These are phyloP conservation scores for Phytophthora colocasiae DNA, from an alignment of 352 stramenopile species.

Conservation along the genomic window DNA sequence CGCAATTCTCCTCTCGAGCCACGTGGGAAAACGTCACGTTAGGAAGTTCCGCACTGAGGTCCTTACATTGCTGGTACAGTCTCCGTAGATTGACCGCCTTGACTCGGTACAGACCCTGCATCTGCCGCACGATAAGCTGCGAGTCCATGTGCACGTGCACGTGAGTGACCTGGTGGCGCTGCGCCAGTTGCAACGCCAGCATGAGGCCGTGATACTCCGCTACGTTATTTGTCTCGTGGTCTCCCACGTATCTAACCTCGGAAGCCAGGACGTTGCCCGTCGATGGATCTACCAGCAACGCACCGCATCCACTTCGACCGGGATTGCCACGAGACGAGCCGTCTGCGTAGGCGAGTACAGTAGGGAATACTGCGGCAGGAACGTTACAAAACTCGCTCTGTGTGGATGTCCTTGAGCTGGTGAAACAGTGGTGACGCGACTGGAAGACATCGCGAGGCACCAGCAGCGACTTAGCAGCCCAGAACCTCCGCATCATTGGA, in stretches of 20 bases:
- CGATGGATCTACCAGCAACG: conserved; percentile 53
- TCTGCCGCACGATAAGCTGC: conserved; percentile 81
- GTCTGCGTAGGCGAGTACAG: conserved; percentile 62
- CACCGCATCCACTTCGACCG: conserved; percentile 64
- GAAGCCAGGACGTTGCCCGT: conserved; percentile 54
- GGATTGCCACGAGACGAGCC: conserved; percentile 80
- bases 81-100: conserved; percentile 61
- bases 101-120: conserved; percentile 75
- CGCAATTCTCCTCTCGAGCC: conserved; percentile 54
- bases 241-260: conserved; percentile 56
- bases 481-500: conserved; percentile 7
- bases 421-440: conserved; percentile 9
- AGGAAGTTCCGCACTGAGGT: conserved; percentile 38
- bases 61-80: conserved; percentile 53
- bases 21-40: conserved; percentile 62
- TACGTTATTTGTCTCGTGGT: conserved; percentile 75
- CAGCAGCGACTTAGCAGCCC: neutral
- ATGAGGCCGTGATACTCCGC: conserved; percentile 75
- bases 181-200: conserved; percentile 64
- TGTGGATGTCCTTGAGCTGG: conserved; percentile 3
- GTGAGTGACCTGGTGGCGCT: conserved; percentile 37
- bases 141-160: conserved; percentile 81
- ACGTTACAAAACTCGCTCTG: neutral
- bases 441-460: conserved; percentile 4
- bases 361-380: neutral